Evolutionary conservation across 129 eudicot species (phyloP).

Genomic region (Centella asiatica): DNA sequence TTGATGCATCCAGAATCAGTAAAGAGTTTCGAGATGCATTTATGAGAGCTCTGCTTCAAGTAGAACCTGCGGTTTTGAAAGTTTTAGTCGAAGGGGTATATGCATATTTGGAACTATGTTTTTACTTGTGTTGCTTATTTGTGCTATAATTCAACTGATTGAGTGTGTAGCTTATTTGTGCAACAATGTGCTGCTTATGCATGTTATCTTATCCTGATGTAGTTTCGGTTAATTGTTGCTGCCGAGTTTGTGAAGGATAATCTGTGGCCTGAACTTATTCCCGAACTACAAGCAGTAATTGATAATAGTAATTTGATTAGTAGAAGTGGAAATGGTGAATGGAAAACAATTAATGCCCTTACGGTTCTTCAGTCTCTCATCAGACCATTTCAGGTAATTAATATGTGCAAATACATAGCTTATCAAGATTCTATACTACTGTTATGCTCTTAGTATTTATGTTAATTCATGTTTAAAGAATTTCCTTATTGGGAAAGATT

Average conservation of each 20-base stretch:
- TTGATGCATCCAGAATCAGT: conserved; percentile 31
- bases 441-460: background rate
- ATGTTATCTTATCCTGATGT: conserved; percentile 4
- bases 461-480: background rate
- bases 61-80: conserved; percentile 47
- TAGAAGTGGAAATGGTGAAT: conserved; percentile 27
- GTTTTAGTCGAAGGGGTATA: conserved; percentile 70
- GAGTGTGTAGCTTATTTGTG: background rate
- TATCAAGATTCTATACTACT: background rate
- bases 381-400: conserved; percentile 72
- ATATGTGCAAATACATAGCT: conserved; percentile 2
- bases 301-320: conserved; percentile 45
- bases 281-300: conserved; percentile 48
- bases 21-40: conserved; percentile 48
- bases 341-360: conserved; percentile 59
- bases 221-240: conserved; percentile 58
- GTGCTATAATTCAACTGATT: no score
- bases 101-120: conserved; percentile 6
- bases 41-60: conserved; percentile 49
- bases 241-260: conserved; percentile 59
- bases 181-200: background rate
- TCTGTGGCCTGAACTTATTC: conserved; percentile 66
- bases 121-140: background rate
- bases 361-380: conserved; percentile 57
- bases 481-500: background rate